Evolutionary conservation across 345 rosid genomes (phyloP).

Genomic region (Arabidopsis arenosa): DNA sequence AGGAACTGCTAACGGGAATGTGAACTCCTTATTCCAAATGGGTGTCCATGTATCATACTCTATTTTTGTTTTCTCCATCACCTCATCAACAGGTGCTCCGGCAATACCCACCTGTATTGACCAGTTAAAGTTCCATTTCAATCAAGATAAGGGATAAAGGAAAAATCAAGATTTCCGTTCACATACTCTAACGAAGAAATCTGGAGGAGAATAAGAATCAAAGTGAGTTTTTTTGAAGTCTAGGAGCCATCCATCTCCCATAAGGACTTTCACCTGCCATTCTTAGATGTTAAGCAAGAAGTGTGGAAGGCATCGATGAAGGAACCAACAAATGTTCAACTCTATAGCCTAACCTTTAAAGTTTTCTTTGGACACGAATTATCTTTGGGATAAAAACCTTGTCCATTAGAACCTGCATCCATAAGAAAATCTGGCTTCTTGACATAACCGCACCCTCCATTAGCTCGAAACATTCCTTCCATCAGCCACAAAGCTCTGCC

Average conservation of each 20-base stretch:
- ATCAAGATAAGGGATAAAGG: constrained; percentile 1
- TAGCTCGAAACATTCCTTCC: constrained; percentile 93
- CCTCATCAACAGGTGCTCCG: constrained; percentile 73
- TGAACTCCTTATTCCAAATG: constrained; percentile 84
- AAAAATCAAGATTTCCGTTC: constrained; percentile 17
- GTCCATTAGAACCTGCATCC: constrained; percentile 44
- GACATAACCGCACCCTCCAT: constrained; percentile 93
- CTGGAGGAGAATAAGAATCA: constrained; percentile 89
- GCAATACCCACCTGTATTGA: constrained; percentile 64
- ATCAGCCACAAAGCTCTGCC: constrained; percentile 86
- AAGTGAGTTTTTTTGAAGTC: constrained; percentile 86
- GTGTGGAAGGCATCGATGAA: not conserved
- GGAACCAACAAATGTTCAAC: not conserved
- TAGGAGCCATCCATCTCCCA: constrained; percentile 91
- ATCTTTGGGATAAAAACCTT: constrained; percentile 62
- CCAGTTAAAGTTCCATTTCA: not conserved
- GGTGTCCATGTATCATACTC: constrained; percentile 75
- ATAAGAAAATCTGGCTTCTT: constrained; percentile 83
- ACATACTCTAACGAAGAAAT: constrained; percentile 76
- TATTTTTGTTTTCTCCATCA: constrained; percentile 68
- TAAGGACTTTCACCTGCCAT: constrained; percentile 69
- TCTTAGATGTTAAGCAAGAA: constrained; percentile 26
- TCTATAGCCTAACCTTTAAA: constrained; percentile 58
- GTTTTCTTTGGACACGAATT: constrained; percentile 54
- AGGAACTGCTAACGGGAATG: constrained; percentile 73